These are phyloP conservation scores for Emmonsia crescens DNA, from an alignment of 2,329 filamentous ascomycete genomes.

Conservation along the genomic window DNA sequence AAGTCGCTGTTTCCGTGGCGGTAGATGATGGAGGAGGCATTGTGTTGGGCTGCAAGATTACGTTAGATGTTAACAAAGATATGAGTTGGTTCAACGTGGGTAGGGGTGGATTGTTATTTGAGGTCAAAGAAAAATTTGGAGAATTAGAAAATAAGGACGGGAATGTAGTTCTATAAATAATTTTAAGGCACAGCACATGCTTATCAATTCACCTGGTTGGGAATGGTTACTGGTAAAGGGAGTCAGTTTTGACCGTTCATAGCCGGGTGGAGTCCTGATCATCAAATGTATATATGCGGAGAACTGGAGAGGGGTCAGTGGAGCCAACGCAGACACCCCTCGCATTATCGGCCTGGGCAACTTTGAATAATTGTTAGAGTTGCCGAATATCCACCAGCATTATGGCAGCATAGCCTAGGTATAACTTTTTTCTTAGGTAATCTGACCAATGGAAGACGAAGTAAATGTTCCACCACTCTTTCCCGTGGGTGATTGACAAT, in stretches of 20 bases:
- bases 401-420: background rate
- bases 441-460: background rate
- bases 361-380: background rate
- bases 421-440: background rate
- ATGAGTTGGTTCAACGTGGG: background rate
- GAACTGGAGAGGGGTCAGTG: background rate
- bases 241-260: background rate
- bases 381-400: background rate
- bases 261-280: background rate
- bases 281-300: no score
- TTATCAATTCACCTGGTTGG: background rate
- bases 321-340: background rate
- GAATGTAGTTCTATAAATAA: background rate
- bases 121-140: background rate
- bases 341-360: background rate
- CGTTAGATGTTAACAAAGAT: background rate
- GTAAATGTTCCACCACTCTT: background rate
- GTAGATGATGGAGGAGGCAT: constrained; percentile 24
- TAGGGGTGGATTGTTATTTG: background rate
- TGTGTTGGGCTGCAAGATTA: background rate
- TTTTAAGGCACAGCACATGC: background rate
- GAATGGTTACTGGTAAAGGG: background rate
- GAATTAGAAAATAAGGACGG: background rate
- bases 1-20: constrained; percentile 15
- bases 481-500: background rate